A percentile compares a stretch with the other conserved stretches of the same genome.
These are phyloP conservation scores for Sugiyamaella chiloensis DNA, from an alignment of 805 yeast species.

Conservation along the genomic window DNA sequence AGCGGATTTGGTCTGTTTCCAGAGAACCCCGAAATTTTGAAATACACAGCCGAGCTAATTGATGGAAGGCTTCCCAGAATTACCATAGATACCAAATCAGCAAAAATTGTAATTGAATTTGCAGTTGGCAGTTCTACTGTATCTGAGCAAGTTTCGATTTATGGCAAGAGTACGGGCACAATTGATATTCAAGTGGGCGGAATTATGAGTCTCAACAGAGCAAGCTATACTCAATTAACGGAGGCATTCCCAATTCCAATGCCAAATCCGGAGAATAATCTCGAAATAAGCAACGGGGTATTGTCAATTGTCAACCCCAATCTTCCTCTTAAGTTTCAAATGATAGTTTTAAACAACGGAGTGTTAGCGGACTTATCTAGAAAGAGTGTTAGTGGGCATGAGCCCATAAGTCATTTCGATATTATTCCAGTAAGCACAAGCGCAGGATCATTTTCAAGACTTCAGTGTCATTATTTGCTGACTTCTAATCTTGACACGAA, in stretches of 20 bases:
- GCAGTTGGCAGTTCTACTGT: not conserved
- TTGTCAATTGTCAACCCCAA: not conserved
- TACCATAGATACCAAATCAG: not conserved
- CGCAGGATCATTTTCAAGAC: not conserved
- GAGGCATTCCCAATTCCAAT: constrained; percentile 6
- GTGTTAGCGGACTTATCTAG: not conserved
- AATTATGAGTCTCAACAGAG: constrained; percentile 6
- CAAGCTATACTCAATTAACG: constrained; percentile 7
- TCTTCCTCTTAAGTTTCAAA: not conserved
- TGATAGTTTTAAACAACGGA: not conserved
- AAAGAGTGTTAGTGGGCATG: too few species aligned
- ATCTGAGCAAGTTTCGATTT: not conserved
- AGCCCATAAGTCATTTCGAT: too few species aligned
- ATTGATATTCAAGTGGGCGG: constrained; percentile 5
- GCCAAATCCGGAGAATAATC: not conserved
- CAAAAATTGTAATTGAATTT: not conserved
- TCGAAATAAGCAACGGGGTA: not conserved
- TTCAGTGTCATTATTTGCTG: not conserved
- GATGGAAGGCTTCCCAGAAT: not conserved
- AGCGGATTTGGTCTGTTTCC: constrained; percentile 7
- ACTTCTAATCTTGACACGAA: too few species aligned
- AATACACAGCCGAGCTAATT: not conserved
- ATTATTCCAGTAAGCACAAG: not conserved
- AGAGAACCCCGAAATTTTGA: not conserved
- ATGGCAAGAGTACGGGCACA: not conserved